Base-by-base conservation (phyloP, 2,329 filamentous ascomycete genomes). In the Alternaria burnsii region DNA sequence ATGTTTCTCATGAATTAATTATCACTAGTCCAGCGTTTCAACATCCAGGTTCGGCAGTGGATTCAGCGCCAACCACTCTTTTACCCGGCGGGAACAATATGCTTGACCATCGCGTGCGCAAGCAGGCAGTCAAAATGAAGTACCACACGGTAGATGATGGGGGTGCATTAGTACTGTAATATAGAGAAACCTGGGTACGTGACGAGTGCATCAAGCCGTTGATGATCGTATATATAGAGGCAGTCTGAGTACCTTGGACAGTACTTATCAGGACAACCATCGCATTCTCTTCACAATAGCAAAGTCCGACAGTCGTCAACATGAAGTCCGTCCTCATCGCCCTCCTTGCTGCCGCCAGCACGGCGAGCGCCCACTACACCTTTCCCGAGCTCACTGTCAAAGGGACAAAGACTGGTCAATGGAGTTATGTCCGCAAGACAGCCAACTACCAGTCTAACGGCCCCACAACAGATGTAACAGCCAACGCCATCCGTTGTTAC, bases 381-480 rank as follows among this genome's bases (percentile, higher is more conserved):
- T 76, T 77, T 63, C 75, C 75, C 2, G 66, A 69, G 16, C 71
- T 77, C 42, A 59, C 74, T 18, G 68, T 67, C 18, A 61, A 58
- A 28, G 69, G 70, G 22, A 46, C 64, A 5, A 56, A 63, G 7
- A 77, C 73, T 0, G 55, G 59, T 3, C 40, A 28, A n/a, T 79
- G 77, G 77, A 59, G 71, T 34, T 77, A 78, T 55, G 76, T 79
- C 18, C 70, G 77, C 34, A 75, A 75, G 59, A 75, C 67, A 1
- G 58, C 73, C 7, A 78, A 79, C 70, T 74, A 78, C 61, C 72
- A 78, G 60, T 71, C 68, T 55, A 76, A 76, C 50, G 77, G 58
- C 43, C 58, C 58, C 18, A 42, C 42, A n/a, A 57, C 53, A 36
- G 76, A 79, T 43, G 73, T 78, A 16, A 63, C 64, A 11, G 72